Evolutionary conservation across 1,284 basidiomycete genomes (phyloP).

Genomic region (Neotropicomus parvogracilis): DNA sequence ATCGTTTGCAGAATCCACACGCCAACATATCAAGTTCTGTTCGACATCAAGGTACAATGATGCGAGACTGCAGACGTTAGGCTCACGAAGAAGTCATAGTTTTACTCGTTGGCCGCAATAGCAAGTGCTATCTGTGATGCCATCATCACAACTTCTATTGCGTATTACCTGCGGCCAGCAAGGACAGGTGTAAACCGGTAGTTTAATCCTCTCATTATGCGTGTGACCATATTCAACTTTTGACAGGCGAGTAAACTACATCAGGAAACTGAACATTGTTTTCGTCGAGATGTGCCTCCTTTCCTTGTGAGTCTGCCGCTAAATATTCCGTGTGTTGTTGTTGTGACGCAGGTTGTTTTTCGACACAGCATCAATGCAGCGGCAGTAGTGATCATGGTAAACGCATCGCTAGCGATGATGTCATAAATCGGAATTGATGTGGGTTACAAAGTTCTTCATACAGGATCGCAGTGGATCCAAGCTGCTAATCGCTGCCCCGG

Average conservation of each 20-base stretch:
- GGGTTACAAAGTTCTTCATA: too few relatives aligned
- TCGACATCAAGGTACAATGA: constrained; percentile 5
- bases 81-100: constrained; percentile 5
- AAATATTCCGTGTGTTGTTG: too few relatives aligned
- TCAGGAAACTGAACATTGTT: constrained; percentile 16
- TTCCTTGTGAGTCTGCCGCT: constrained; percentile 14
- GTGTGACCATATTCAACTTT: too few relatives aligned
- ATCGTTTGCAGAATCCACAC: constrained; percentile 7
- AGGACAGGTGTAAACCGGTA: constrained; percentile 19
- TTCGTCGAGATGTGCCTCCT: constrained; percentile 29
- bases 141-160: constrained; percentile 20
- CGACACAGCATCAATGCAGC: constrained; percentile 16
- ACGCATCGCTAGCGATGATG: too few relatives aligned
- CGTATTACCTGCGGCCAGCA: constrained; percentile 20
- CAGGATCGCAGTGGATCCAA: too few relatives aligned
- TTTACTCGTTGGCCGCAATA: constrained; percentile 3
- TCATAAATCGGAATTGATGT: too few relatives aligned
- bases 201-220: background rate
- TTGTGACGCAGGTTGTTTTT: background rate
- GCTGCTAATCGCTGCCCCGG: too few relatives aligned
- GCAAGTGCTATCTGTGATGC: constrained; percentile 21
- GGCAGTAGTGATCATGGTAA: too few relatives aligned
- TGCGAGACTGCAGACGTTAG: background rate
- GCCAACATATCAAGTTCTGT: constrained; percentile 9
- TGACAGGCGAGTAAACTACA: constrained; percentile 8